A percentile compares a stretch with the other conserved stretches of the same genome.
phyloP scores from a whole-genome alignment of 2,329 filamentous ascomycete species.

The Chalaropsis thielavioides region DNA sequence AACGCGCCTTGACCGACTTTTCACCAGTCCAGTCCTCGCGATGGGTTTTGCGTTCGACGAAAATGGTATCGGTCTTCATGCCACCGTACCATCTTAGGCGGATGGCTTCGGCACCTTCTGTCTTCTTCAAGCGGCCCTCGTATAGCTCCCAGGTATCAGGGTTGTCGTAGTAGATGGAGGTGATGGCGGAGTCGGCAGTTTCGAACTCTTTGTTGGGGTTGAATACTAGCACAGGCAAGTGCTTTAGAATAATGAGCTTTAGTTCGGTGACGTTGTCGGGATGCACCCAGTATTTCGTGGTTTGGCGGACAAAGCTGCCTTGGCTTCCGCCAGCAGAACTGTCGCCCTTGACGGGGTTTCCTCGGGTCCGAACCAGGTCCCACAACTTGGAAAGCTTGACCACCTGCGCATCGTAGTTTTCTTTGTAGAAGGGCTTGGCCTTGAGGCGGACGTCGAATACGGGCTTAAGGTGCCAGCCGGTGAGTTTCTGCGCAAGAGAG shows the following conservation, averaged over 20 bases:
- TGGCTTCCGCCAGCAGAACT: conserved; percentile 80
- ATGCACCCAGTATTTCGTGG: conserved; percentile 99
- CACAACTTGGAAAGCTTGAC: conserved; percentile 91
- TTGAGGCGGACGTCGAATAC: conserved; percentile 93
- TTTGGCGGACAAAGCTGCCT: conserved; percentile 91
- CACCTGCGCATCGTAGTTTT: conserved; percentile 94
- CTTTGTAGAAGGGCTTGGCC: conserved; percentile 95
- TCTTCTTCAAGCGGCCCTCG: conserved; percentile 88
- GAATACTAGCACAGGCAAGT: conserved; percentile 92
- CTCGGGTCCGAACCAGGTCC: conserved; percentile 82
- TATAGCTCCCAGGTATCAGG: conserved; percentile 88
- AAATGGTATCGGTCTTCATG: conserved; percentile 90
- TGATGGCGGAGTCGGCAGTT: conserved; percentile 78
- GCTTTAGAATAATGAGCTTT: conserved; percentile 95
- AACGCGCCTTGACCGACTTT: conserved; percentile 96
- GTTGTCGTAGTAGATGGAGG: conserved; percentile 98
- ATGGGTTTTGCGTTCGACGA: conserved; percentile 95
- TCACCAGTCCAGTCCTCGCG: conserved; percentile 98
- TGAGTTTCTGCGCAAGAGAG: conserved; percentile 59
- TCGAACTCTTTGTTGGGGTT: conserved; percentile 96
- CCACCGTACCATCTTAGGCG: conserved; percentile 94
- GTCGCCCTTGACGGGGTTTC: conserved; percentile 84
- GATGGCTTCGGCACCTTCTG: conserved; percentile 91
- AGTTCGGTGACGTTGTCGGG: conserved; percentile 96
- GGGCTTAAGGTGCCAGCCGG: conserved; percentile 79